phyloP scores from a whole-genome alignment of 495 filamentous ascomycete genomes.

The Daldinia bambusicola region DNA sequence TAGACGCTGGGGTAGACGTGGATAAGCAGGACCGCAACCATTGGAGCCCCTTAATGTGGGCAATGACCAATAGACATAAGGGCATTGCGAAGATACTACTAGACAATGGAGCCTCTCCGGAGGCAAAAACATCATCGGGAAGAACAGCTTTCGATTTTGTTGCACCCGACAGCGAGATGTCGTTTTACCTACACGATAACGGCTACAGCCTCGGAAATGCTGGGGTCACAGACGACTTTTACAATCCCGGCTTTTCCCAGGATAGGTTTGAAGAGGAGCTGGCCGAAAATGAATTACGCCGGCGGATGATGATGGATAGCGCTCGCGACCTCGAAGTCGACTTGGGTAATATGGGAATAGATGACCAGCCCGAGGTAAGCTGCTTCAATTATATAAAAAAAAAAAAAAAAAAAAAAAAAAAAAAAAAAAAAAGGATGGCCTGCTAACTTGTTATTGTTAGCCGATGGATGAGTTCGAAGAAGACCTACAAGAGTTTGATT shows the following conservation, averaged over 20 bases:
- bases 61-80: slow-evolving; percentile 98
- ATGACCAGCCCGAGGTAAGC: slow-evolving; percentile 92
- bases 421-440: not conserved
- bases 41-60: slow-evolving; percentile 99
- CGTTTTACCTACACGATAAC: slow-evolving; percentile 90
- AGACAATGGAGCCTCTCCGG: slow-evolving; percentile 93
- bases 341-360: slow-evolving; percentile 92
- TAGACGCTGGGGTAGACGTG: slow-evolving; percentile 88
- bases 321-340: slow-evolving; percentile 97
- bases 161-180: slow-evolving; percentile 93
- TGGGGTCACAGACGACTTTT: slow-evolving; percentile 94
- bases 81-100: slow-evolving; percentile 90
- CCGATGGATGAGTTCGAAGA: slow-evolving; percentile 84
- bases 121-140: slow-evolving; percentile 92
- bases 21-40: slow-evolving; percentile 94
- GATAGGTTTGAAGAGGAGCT: slow-evolving; percentile 96
- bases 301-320: slow-evolving; percentile 99
- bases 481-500: slow-evolving; percentile 95
- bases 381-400: no score
- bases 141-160: slow-evolving; percentile 98
- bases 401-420: no score
- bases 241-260: slow-evolving; percentile 90
- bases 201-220: slow-evolving; percentile 89
- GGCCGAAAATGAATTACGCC: slow-evolving; percentile 94
- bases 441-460: slow-evolving; percentile 56